Evolutionary conservation across 331 rosid species (phyloP).

Genomic region (Quercus tomentella): DNA sequence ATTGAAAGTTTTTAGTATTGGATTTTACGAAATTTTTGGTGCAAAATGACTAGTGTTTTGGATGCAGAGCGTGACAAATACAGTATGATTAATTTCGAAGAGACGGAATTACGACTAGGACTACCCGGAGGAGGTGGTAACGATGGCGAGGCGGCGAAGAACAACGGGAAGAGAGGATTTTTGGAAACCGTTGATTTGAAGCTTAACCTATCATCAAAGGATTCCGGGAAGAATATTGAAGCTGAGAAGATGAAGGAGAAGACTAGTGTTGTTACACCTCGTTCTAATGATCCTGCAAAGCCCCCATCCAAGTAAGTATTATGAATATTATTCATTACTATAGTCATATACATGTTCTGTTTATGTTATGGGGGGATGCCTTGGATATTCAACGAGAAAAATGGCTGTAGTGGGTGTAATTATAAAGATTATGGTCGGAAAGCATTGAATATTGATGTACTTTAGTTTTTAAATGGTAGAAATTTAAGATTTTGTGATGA

Average conservation of each 20-base stretch:
- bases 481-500: not conserved
- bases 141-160: conserved; percentile 19
- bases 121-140: conserved; percentile 49
- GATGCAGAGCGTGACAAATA: conserved; percentile 22
- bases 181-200: conserved; percentile 78
- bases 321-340: not conserved
- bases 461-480: not conserved
- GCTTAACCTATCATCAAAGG: conserved; percentile 68
- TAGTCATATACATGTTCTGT: not conserved
- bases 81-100: conserved; percentile 64
- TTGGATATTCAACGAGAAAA: too few species aligned
- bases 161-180: conserved; percentile 62
- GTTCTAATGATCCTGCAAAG: conserved; percentile 34
- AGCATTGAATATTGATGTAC: not conserved
- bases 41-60: conserved; percentile 13
- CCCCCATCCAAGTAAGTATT: conserved; percentile 65
- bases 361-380: not conserved
- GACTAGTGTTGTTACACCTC: not conserved
- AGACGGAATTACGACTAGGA: conserved; percentile 83
- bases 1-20: not conserved
- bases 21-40: not conserved
- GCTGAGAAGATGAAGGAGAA: conserved; percentile 24
- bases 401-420: too few species aligned
- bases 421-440: too few species aligned
- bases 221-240: not conserved